phyloP scores from a whole-genome alignment of 495 filamentous ascomycete species.

The Aspergillus mulundensis region DNA sequence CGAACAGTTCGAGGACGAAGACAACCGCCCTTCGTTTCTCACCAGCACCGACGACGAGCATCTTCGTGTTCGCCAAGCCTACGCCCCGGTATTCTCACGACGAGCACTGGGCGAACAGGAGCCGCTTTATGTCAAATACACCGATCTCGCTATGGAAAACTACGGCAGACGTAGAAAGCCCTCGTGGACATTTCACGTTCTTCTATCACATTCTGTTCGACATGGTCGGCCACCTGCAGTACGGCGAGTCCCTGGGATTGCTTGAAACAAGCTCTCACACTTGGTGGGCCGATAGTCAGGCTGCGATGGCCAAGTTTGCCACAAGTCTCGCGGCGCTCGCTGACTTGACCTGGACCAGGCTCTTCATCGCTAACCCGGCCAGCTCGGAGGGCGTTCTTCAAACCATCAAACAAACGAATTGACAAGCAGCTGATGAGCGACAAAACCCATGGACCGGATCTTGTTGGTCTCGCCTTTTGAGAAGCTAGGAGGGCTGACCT shows the following conservation, averaged over 20 bases:
- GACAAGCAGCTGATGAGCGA: too few relatives aligned
- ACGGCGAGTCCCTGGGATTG: not conserved
- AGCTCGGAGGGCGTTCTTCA: too few relatives aligned
- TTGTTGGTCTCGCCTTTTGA: not conserved
- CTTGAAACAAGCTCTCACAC: not conserved
- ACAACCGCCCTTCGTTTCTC: not conserved
- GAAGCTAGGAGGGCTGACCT: not conserved
- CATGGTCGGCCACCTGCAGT: not conserved
- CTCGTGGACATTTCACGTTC: not conserved
- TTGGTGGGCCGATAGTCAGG: not conserved
- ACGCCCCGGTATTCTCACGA: not conserved
- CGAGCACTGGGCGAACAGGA: not conserved
- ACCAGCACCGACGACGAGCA: not conserved
- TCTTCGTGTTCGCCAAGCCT: not conserved
- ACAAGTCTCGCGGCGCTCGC: not conserved
- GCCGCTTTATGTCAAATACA: not conserved
- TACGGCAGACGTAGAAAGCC: not conserved
- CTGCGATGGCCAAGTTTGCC: not conserved
- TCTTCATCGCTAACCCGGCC: not conserved
- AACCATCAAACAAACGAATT: too few relatives aligned
- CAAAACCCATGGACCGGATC: too few relatives aligned
- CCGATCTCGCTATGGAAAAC: not conserved
- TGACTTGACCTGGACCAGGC: not conserved
- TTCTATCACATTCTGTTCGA: not conserved
- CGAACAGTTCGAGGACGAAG: not conserved